Conservation (phyloP, 768 basidiomycete genomes). For the Phaeotremella fagi region DNA sequence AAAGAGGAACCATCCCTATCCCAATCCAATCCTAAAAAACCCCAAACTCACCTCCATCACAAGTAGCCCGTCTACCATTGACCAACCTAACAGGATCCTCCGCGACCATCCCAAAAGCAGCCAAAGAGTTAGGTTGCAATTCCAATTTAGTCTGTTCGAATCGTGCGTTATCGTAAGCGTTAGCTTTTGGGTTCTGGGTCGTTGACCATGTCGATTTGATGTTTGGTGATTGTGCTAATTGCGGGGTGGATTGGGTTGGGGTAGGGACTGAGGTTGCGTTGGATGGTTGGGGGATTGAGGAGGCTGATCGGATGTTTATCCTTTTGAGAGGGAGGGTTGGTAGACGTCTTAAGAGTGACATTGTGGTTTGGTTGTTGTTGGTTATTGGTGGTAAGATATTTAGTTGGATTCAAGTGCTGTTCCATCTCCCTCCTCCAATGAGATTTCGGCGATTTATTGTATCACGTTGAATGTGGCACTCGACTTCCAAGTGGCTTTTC, state of each 20-base stretch:
- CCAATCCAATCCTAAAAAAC: not conserved
- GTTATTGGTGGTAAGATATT: no score
- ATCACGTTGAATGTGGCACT: no score
- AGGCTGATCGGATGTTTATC: not conserved
- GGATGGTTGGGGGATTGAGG: constrained; percentile 22
- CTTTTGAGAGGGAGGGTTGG: not conserved
- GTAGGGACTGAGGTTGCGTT: constrained; percentile 18
- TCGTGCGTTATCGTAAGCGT: constrained; percentile 59
- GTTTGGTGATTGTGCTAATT: constrained; percentile 70
- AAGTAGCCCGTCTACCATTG: constrained; percentile 75
- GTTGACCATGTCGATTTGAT: constrained; percentile 76
- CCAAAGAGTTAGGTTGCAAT: constrained; percentile 80
- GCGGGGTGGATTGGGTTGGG: constrained; percentile 21
- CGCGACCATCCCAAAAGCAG: constrained; percentile 83
- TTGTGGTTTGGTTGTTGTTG: no score
- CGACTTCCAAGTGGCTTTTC: no score
- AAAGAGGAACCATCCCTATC: not conserved
- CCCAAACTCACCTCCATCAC: constrained; percentile 82
- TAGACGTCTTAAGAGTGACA: no score
- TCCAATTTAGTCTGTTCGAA: constrained; percentile 89
- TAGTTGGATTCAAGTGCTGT: no score
- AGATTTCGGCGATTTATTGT: no score
- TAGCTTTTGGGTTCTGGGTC: constrained; percentile 59
- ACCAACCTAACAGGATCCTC: constrained; percentile 81
- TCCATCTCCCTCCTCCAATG: no score